Percentiles rank a stretch among this genome's conserved stretches.
Conservation (phyloP, 495 filamentous ascomycete species). For the Trypethelium eluteriae region DNA sequence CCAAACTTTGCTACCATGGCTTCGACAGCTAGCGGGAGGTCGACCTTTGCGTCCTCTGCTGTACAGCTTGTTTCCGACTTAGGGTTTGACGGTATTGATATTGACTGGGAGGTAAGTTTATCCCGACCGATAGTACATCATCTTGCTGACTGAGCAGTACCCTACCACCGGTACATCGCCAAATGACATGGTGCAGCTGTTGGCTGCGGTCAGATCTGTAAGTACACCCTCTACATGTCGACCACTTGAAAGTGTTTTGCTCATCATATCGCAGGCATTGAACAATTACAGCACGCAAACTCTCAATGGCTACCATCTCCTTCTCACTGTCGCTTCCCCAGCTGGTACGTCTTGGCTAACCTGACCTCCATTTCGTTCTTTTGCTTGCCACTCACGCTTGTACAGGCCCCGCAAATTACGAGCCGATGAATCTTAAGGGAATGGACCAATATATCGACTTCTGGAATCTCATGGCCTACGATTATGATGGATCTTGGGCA, state of each 20-base stretch:
- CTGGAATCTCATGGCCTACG: constrained; percentile 62
- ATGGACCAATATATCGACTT: constrained; percentile 77
- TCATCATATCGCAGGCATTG: neutral
- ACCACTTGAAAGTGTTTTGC: no score
- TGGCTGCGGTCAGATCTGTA: constrained; percentile 53
- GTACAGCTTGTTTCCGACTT: constrained; percentile 60
- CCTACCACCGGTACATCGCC: constrained; percentile 53
- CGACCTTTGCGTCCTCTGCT: constrained; percentile 59
- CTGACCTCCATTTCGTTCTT: neutral
- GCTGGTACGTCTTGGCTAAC: constrained; percentile 30
- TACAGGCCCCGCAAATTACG: constrained; percentile 54
- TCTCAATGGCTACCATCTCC: constrained; percentile 44
- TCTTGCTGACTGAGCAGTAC: constrained; percentile 33
- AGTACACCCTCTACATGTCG: neutral
- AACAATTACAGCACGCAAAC: neutral
- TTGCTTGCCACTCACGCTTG: neutral
- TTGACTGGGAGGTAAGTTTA: constrained; percentile 51
- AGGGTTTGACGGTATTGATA: constrained; percentile 55
- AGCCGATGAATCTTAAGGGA: constrained; percentile 52
- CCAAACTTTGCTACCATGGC: constrained; percentile 72
- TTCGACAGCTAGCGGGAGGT: constrained; percentile 52
- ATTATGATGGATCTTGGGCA: constrained; percentile 55
- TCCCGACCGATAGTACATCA: neutral
- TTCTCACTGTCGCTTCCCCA: constrained; percentile 67
- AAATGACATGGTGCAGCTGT: constrained; percentile 60